phyloP scores from a whole-genome alignment of 495 filamentous ascomycete genomes.

The Talaromyces nanjingensis region DNA sequence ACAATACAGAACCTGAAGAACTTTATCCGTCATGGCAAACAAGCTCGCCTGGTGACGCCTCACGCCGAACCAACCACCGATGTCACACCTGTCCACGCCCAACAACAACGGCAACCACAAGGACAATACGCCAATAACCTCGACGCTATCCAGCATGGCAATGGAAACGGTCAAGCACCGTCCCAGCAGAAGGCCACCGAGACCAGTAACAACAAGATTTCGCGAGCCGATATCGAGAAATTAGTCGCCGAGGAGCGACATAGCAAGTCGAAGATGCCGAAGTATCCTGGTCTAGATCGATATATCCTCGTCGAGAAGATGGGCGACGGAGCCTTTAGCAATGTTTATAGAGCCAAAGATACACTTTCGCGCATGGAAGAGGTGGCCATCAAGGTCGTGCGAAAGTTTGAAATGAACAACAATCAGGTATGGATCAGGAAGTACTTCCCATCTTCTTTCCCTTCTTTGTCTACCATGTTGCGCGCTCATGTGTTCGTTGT shows the following conservation, averaged over 20 bases:
- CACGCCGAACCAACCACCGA: slow-evolving; percentile 62
- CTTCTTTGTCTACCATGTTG: slow-evolving; percentile 15
- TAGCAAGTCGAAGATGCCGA: slow-evolving; percentile 76
- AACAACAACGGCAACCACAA: slow-evolving; percentile 49
- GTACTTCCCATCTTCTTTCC: slow-evolving; percentile 14
- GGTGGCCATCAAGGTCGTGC: slow-evolving; percentile 96
- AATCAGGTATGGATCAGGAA: slow-evolving; percentile 66
- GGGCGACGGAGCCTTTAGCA: slow-evolving; percentile 98
- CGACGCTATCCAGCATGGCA: slow-evolving; percentile 47
- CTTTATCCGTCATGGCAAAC: slow-evolving; percentile 97
- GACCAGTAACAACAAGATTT: slow-evolving; percentile 34
- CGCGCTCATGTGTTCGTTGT: slow-evolving; percentile 14
- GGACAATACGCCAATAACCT: slow-evolving; percentile 47
- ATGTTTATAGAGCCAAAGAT: slow-evolving; percentile 88
- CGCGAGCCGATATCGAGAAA: slow-evolving; percentile 59
- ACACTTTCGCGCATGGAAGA: slow-evolving; percentile 59
- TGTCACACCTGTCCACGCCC: slow-evolving; percentile 59
- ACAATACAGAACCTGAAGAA: slow-evolving; percentile 92
- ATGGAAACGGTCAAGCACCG: slow-evolving; percentile 54
- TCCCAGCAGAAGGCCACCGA: slow-evolving; percentile 42
- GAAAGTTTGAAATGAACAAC: slow-evolving; percentile 97
- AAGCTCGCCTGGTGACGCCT: slow-evolving; percentile 66
- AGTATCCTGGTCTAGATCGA: slow-evolving; percentile 85
- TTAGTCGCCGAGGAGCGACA: slow-evolving; percentile 88
- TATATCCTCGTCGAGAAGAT: slow-evolving; percentile 94